Evolutionary conservation across 805 yeast genomes (phyloP), one percentile per base, ranked within the genome.

Genomic region (Brettanomyces anomalus): DNA sequence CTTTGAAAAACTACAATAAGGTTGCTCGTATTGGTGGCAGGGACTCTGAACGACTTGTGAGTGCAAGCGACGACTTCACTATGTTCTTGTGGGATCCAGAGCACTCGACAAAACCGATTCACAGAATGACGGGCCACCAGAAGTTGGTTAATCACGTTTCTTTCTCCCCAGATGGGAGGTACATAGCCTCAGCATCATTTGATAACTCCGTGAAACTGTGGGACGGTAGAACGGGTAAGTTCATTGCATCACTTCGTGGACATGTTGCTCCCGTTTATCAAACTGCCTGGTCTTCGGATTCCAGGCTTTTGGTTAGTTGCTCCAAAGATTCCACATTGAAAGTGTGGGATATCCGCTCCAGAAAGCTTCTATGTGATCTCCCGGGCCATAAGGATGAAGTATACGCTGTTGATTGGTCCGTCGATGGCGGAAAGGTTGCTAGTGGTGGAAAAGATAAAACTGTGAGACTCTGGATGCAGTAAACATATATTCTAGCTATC

Each of bases 231-330:
- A 83, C 84, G 46, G 98, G 98, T 33, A 84, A 83, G 46, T 93
- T 89, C 50, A 64, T 93, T 24, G 77, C 95, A 4, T 87, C 97
- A 0, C 78, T 93, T 55, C 71, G 98, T 50, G 98, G 98, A 2
- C 98, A 93, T 60, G 98, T 93, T 45, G 96, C 97, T 0, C 87
- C 97, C 3, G 98, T 93, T 0, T 93, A 93, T 61, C 97, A 90
- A 64, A 87, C 95, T 4, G 86, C 97, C 0, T 93, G 98, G 98
- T 87, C 96, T 3, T 81, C 96, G 1, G 98, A 93, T 57, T 85
- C 90, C 61, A 71, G 98, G 52, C 67, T 90, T 32, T 67, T 93
- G 44, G 98, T 88, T 8, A 84, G 95, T 56, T 85, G 96, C 62
- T 88, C 97, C 13, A 90, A 90, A 59, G 97, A 90, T 62, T 89